phyloP scores from a whole-genome alignment of 179 eudicot genomes.

The Spinacia oleracea region DNA sequence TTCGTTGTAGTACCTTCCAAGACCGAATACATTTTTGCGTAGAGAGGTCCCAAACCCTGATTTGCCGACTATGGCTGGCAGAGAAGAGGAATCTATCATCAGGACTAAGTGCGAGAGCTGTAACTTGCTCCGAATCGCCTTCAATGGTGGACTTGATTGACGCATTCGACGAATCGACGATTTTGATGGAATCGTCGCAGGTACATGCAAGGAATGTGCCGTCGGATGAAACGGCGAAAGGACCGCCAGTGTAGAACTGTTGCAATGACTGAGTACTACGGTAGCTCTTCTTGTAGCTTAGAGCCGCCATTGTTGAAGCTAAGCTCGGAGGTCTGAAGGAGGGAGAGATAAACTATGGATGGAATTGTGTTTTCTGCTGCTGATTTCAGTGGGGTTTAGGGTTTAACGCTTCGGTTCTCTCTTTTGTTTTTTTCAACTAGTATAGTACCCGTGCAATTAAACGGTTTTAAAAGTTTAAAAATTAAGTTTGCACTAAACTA shows the following conservation, averaged over 20 bases:
- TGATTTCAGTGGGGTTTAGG: neutral
- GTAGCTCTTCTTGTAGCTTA: slow-evolving; percentile 67
- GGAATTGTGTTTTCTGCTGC: too few relatives aligned
- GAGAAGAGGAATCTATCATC: slow-evolving; percentile 67
- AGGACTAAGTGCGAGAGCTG: slow-evolving; percentile 74
- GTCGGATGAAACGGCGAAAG: slow-evolving; percentile 73
- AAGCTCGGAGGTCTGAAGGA: neutral
- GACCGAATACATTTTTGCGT: slow-evolving; percentile 76
- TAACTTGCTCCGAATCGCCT: slow-evolving; percentile 75
- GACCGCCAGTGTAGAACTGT: slow-evolving; percentile 90
- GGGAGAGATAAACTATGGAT: neutral
- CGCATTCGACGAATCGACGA: slow-evolving; percentile 73
- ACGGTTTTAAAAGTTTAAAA: too few relatives aligned
- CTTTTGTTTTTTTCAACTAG: neutral
- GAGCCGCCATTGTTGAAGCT: slow-evolving; percentile 52
- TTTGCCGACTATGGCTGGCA: slow-evolving; percentile 71
- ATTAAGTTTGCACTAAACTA: too few relatives aligned
- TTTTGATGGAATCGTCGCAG: slow-evolving; percentile 71
- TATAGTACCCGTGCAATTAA: too few relatives aligned
- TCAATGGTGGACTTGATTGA: slow-evolving; percentile 67
- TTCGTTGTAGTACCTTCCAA: slow-evolving; percentile 64
- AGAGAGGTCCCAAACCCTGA: slow-evolving; percentile 88
- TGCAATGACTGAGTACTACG: slow-evolving; percentile 58
- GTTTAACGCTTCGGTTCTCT: neutral
- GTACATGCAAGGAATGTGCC: slow-evolving; percentile 76